phyloP scores from a whole-genome alignment of 495 filamentous ascomycete species.

The Penicillium argentinense region DNA sequence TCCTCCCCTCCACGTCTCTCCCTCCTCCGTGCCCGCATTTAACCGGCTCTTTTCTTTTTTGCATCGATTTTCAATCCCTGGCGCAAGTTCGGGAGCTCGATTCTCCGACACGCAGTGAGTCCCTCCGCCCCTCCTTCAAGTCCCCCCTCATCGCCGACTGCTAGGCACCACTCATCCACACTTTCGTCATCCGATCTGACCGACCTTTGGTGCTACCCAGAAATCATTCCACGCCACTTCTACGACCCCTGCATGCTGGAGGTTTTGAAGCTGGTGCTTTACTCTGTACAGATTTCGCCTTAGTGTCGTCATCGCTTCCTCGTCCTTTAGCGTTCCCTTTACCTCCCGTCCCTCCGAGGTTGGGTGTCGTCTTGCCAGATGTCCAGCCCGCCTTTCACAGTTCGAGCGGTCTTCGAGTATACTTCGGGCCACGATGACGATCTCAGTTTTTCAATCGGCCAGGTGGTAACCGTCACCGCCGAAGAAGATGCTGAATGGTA shows the following conservation, averaged over 20 bases:
- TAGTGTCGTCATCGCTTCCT: slow-evolving; percentile 18
- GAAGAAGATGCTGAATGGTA: slow-evolving; percentile 96
- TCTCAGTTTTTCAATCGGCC: slow-evolving; percentile 78
- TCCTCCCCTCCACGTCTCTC: slow-evolving; percentile 11
- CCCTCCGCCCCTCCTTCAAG: slow-evolving; percentile 11
- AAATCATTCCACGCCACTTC: background rate
- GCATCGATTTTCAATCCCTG: slow-evolving; percentile 13
- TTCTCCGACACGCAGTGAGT: slow-evolving; percentile 14
- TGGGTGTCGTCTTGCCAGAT: slow-evolving; percentile 52
- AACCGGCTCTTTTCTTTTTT: slow-evolving; percentile 8
- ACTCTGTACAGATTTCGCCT: slow-evolving; percentile 20
- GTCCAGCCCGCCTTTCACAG: slow-evolving; percentile 81
- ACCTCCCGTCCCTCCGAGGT: slow-evolving; percentile 21
- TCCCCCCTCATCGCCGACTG: slow-evolving; percentile 23
- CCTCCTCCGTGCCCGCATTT: slow-evolving; percentile 13
- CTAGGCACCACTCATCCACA: slow-evolving; percentile 26
- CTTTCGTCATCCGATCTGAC: slow-evolving; percentile 25
- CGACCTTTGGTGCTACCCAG: slow-evolving; percentile 6
- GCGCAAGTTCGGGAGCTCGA: slow-evolving; percentile 7
- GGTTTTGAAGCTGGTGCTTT: slow-evolving; percentile 16
- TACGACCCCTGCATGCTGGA: slow-evolving; percentile 19
- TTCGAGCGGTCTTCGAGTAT: slow-evolving; percentile 95
- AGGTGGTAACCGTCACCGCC: slow-evolving; percentile 90
- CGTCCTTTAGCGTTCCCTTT: slow-evolving; percentile 18
- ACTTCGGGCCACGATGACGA: slow-evolving; percentile 89